Conservation (phyloP, 1,284 basidiomycete genomes). For the Heterobasidion annosum region DNA sequence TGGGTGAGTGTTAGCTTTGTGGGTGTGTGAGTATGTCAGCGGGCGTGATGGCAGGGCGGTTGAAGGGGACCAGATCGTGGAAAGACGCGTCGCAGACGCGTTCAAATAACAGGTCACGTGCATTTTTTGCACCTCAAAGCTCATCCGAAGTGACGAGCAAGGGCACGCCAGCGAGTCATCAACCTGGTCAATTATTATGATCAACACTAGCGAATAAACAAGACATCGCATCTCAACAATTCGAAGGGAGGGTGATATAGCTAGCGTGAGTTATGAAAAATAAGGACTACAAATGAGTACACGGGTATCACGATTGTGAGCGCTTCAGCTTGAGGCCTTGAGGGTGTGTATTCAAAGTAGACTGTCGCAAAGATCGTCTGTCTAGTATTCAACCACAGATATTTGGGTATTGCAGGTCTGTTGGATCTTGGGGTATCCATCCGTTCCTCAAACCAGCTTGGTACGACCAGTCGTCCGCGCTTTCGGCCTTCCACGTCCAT, state of each 20-base stretch:
- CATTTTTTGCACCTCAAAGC: not conserved
- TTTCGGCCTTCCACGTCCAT: conserved; percentile 54
- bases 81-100: not conserved
- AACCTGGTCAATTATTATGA: too few relatives aligned
- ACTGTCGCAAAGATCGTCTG: not conserved
- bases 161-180: too few relatives aligned
- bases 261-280: too few relatives aligned
- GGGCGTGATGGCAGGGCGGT: not conserved
- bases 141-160: too few relatives aligned
- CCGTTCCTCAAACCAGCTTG: conserved; percentile 69
- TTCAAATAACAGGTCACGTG: not conserved
- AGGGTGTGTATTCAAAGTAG: not conserved
- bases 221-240: too few relatives aligned
- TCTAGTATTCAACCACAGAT: conserved; percentile 35
- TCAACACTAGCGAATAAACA: too few relatives aligned
- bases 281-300: too few relatives aligned
- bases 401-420: conserved; percentile 34
- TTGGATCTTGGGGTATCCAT: conserved; percentile 73
- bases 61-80: not conserved
- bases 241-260: too few relatives aligned
- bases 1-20: not conserved
- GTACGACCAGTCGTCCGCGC: conserved; percentile 71
- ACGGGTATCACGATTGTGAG: too few relatives aligned
- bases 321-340: not conserved
- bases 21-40: not conserved